phyloP scores from a whole-genome alignment of 73 alveolate species.

The Halteria grandinella region DNA sequence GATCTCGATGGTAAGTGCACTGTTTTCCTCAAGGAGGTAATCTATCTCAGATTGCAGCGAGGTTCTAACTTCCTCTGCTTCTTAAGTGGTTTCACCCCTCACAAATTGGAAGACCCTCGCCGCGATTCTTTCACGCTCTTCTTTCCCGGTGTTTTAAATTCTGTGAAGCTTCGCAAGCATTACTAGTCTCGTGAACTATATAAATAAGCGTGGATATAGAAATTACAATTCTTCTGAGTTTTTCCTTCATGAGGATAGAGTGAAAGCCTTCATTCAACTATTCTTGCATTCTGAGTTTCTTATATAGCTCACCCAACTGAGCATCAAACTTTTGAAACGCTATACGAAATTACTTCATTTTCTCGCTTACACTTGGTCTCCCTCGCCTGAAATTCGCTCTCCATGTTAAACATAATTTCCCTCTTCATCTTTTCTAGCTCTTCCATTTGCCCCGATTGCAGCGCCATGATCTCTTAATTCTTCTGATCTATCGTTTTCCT shows the following conservation, averaged over 20 bases:
- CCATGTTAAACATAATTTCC: slow-evolving; percentile 36
- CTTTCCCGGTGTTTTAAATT: not conserved
- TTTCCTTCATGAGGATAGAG: slow-evolving; percentile 7
- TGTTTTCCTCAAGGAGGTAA: slow-evolving; percentile 25
- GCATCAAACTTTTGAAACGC: slow-evolving; percentile 46
- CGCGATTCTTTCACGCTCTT: not conserved
- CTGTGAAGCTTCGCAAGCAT: not conserved
- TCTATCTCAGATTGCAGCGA: slow-evolving; percentile 31
- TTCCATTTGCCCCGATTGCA: slow-evolving; percentile 10
- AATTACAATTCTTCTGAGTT: slow-evolving; percentile 13
- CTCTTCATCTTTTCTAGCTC: slow-evolving; percentile 51
- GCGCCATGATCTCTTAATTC: slow-evolving; percentile 26
- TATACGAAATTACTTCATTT: not conserved
- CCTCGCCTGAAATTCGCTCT: slow-evolving; percentile 27
- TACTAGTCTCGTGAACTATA: slow-evolving; percentile 39
- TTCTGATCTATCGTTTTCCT: slow-evolving; percentile 44
- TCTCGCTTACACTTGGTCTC: slow-evolving; percentile 44
- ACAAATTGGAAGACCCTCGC: slow-evolving; percentile 24
- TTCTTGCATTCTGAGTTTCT: slow-evolving; percentile 40
- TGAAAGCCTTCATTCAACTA: slow-evolving; percentile 22
- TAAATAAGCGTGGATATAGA: not conserved
- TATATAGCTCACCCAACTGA: slow-evolving; percentile 45
- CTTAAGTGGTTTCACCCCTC: slow-evolving; percentile 37
- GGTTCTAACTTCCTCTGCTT: slow-evolving; percentile 16
- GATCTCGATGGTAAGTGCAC: slow-evolving; percentile 17